Percentiles rank a stretch among this genome's conserved stretches.
Evolutionary conservation across 495 filamentous ascomycete genomes (phyloP).

Genomic region (Xeromyces bisporus): DNA sequence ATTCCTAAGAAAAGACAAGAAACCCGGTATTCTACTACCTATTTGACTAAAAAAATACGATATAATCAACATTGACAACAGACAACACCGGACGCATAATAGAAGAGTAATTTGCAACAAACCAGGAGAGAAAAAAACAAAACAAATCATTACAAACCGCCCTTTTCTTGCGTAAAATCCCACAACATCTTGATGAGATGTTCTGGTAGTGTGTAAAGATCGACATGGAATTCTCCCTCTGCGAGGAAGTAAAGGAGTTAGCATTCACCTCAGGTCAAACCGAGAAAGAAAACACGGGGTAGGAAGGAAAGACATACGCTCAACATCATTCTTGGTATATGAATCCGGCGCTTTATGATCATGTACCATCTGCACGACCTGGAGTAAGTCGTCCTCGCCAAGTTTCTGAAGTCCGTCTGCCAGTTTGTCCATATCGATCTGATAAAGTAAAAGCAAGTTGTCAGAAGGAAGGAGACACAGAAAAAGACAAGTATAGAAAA

Average conservation of each 20-base stretch:
- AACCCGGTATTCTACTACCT: no score
- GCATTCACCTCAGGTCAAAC: constrained; percentile 1
- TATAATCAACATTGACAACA: no score
- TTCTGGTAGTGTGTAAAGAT: constrained; percentile 89
- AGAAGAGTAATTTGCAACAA: no score
- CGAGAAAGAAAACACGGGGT: neutral
- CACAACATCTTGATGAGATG: constrained; percentile 68
- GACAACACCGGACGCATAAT: no score
- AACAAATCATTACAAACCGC: constrained; percentile 14
- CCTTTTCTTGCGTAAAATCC: constrained; percentile 52
- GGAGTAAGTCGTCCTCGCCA: constrained; percentile 73
- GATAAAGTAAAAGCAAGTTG: no score
- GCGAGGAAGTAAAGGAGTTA: constrained; percentile 2
- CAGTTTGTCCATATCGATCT: constrained; percentile 88
- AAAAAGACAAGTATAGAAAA: no score
- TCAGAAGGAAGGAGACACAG: no score
- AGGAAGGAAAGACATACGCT: constrained; percentile 64
- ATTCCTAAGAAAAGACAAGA: no score
- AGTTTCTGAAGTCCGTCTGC: constrained; percentile 81
- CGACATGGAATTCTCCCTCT: constrained; percentile 98
- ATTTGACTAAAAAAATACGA: no score
- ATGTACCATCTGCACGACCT: constrained; percentile 94
- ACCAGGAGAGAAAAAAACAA: constrained; percentile 4
- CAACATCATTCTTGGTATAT: constrained; percentile 92
- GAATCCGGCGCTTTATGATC: constrained; percentile 86